Percentiles rank a stretch among this genome's conserved stretches.
Conservation (phyloP, 345 rosid species). For the Rhodamnia rubescens region DNA sequence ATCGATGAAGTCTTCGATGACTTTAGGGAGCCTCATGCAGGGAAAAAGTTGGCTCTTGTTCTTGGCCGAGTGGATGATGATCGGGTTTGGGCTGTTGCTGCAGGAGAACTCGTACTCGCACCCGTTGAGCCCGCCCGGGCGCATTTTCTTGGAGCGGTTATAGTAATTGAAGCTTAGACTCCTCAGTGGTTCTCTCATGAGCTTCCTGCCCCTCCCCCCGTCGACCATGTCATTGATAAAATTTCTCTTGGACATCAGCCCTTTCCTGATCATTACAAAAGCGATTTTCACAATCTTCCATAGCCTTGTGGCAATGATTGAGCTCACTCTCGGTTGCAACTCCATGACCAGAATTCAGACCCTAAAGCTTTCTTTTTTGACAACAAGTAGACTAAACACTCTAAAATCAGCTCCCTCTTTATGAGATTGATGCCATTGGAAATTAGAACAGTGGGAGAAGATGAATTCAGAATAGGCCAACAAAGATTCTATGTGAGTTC, state of each 20-base stretch:
- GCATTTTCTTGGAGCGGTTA: neutral
- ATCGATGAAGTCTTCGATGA: neutral
- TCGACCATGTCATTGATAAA: neutral
- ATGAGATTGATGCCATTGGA: neutral
- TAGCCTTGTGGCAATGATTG: neutral
- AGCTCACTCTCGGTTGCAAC: neutral
- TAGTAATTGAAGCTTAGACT: neutral
- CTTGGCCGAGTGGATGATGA: neutral
- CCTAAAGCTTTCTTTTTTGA: neutral
- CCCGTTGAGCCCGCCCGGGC: neutral
- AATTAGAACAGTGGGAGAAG: neutral
- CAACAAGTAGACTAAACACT: neutral
- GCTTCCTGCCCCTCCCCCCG: neutral
- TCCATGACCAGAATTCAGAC: neutral
- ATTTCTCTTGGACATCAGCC: neutral
- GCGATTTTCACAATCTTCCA: neutral
- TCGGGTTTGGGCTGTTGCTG: neutral
- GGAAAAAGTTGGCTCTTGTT: neutral
- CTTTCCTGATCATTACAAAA: neutral
- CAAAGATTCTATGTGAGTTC: neutral
- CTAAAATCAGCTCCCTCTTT: neutral
- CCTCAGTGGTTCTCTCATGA: neutral
- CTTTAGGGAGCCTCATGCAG: neutral
- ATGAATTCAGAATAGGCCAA: neutral
- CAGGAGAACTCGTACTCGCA: conserved; percentile 1